Evolutionary conservation across 345 rosid species (phyloP), one percentile per base, ranked within the genome.

Genomic region (Syzygium oleosum): DNA sequence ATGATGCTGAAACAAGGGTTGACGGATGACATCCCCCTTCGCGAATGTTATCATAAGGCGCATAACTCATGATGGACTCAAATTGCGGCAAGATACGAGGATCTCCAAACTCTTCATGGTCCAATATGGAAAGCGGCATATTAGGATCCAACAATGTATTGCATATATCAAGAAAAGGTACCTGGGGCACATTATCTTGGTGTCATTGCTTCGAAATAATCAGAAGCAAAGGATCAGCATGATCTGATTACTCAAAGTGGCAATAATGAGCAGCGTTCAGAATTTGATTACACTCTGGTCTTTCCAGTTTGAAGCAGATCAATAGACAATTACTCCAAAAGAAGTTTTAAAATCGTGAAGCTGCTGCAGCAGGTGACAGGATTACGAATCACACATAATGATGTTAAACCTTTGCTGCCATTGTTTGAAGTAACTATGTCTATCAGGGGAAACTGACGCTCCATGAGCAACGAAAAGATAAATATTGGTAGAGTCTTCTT

Each of bases 21-120:
- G 99, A 90, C 25, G 99, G 95, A 91, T 90, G 87, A 92, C 99
- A 95, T 89, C 84, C 93, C 88, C 91, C 92, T 58, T 46, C 43
- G 22, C 91, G 90, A 85, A 97, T 94, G 91, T 95, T 96, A 85
- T 97, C 96, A 88, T 95, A 97, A 79, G 99, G 99, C 86, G 98
- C 95, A 88, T 96, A 96, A 87, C 95, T 89, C 88, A 80, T 90
- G 88, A 97, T 95, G 59, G 88, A 90, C 68, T 88, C 89, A 34
- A 95, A 96, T 49, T 95, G 91, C 25, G 94, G 89, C 85, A 88
- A 68, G 84, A 92, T 90, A 86, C 91, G 91, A 5, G 99, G 99
- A 87, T 95, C 94, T 65, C 99, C 99, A 88, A 97, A 97, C 92
- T 97, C 99, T 91, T 96, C 97, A 85, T 95, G 92, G 93, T 97